A percentile compares a stretch with the other conserved stretches of the same genome.
phyloP scores from a whole-genome alignment of 1,139 yeast genomes.

The Sugiyamaella novakii region DNA sequence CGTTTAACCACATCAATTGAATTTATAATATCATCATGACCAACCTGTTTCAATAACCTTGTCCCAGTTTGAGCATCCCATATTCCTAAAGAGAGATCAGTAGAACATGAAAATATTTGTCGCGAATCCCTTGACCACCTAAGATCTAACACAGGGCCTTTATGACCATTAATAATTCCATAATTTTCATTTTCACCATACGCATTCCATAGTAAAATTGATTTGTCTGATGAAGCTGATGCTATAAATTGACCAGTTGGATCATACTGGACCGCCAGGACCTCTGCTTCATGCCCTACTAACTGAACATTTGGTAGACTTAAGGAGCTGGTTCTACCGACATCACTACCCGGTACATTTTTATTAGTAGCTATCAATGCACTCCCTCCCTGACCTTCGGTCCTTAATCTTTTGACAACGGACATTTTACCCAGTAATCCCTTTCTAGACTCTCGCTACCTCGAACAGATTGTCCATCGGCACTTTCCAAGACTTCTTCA shows the following conservation, averaged over 20 bases:
- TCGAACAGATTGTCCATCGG: not conserved
- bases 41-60: conserved; percentile 55
- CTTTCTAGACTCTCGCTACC: not conserved
- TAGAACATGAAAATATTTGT: conserved; percentile 47
- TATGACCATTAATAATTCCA: conserved; percentile 53
- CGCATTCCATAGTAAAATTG: conserved; percentile 50
- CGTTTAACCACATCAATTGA: conserved; percentile 47
- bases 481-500: conserved; percentile 1
- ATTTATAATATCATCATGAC: conserved; percentile 60
- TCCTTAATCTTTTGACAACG: conserved; percentile 9
- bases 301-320: conserved; percentile 20
- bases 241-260: conserved; percentile 40
- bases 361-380: not conserved
- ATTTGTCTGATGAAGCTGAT: conserved; percentile 40
- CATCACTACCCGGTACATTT: not conserved
- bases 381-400: not conserved
- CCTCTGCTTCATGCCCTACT: conserved; percentile 36
- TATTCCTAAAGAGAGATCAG: conserved; percentile 52
- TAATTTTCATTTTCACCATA: conserved; percentile 43
- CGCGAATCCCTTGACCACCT: conserved; percentile 50
- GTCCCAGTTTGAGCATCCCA: conserved; percentile 62
- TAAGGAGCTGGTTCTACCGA: conserved; percentile 18
- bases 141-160: conserved; percentile 52
- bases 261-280: conserved; percentile 40
- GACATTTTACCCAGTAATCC: not conserved